A percentile compares a stretch with the other conserved stretches of the same genome.
Conservation (phyloP, 2,329 filamentous ascomycete genomes). For the Aschersonia sp. region DNA sequence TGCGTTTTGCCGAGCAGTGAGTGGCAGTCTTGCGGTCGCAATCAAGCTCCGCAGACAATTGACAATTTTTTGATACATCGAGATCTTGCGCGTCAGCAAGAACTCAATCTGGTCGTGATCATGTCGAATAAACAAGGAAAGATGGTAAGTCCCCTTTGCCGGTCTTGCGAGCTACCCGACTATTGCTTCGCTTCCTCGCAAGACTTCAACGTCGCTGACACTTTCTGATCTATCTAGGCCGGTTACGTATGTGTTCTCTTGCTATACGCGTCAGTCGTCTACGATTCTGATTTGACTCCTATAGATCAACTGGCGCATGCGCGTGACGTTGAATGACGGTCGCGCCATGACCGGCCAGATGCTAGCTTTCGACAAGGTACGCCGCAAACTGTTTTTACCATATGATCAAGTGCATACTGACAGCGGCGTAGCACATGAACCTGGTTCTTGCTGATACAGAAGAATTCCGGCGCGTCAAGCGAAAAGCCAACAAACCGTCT, state of each 20-base stretch:
- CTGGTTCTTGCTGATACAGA: constrained; percentile 96
- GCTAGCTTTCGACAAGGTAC: constrained; percentile 94
- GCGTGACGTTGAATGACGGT: constrained; percentile 86
- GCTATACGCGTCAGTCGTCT: no score
- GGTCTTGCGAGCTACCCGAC: no score
- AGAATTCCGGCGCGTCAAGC: constrained; percentile 86
- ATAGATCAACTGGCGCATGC: constrained; percentile 99
- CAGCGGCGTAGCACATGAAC: constrained; percentile 76
- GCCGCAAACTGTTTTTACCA: constrained; percentile 1
- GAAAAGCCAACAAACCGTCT: constrained; percentile 60
- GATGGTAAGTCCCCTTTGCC: constrained; percentile 57
- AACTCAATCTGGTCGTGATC: constrained; percentile 12
- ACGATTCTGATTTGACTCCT: constrained; percentile 2
- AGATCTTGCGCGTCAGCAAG: constrained; percentile 16
- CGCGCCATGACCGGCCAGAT: constrained; percentile 96
- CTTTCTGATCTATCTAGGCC: constrained; percentile 36
- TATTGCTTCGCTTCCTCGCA: no score
- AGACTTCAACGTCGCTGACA: background rate
- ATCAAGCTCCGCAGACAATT: constrained; percentile 22
- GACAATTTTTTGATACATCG: constrained; percentile 27
- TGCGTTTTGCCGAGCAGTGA: constrained; percentile 29
- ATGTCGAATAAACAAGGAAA: constrained; percentile 80
- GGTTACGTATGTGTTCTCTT: constrained; percentile 46
- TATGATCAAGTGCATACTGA: background rate
- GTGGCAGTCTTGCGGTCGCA: constrained; percentile 20